Base-by-base conservation (phyloP, 2,329 filamentous ascomycete species). In the Exophiala mesophila region DNA sequence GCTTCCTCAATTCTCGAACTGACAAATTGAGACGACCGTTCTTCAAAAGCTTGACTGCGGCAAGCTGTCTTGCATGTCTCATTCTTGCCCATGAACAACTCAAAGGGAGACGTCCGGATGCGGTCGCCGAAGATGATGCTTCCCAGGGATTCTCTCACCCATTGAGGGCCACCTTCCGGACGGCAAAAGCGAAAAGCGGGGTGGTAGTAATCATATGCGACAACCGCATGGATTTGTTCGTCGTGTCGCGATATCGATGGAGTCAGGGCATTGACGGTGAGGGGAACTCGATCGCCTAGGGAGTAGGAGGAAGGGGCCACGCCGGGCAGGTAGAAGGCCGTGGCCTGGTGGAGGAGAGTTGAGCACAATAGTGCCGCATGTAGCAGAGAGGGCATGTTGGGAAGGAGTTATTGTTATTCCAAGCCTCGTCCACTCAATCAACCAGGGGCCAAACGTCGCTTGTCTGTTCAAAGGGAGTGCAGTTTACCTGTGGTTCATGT, bases 81-180 rank as follows among this genome's bases (percentile, higher is more conserved):
- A 62, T 98, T 92, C 50, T 80, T 71, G 41, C 69, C 80, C 89
- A 98, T 96, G 54, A 80, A 77, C 47, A 97, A 72, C 60, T 95
- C 80, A 60, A 94, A 95, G 0, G 90, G 87, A 24, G 90, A 97
- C n/a, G 88, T 94, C 69, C 88, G 88, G 69, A 98, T 98, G 43
- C 92, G 80, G 68, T 98, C 92, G 55, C 92, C 92, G 57, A 98
- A 98, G 38, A 98, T 68, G 61, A 98, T 98, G 72, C 90, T 96
- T 17, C 92, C 92, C 51, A 98, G 67, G 52, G 86, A 92, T 68
- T 96, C 92, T 29, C 86, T 82, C 16, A 94, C 80, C 69, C 85
- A 77, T 62, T 89, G 66, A 6, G 88, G 82, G 2, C 87, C 87
- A 47, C 74, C 81, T 42, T 84, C 70, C 2, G 90, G 92, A 55